Evolutionary conservation across 1,284 basidiomycete species (phyloP).

Genomic region (Gymnopus androsaceus): DNA sequence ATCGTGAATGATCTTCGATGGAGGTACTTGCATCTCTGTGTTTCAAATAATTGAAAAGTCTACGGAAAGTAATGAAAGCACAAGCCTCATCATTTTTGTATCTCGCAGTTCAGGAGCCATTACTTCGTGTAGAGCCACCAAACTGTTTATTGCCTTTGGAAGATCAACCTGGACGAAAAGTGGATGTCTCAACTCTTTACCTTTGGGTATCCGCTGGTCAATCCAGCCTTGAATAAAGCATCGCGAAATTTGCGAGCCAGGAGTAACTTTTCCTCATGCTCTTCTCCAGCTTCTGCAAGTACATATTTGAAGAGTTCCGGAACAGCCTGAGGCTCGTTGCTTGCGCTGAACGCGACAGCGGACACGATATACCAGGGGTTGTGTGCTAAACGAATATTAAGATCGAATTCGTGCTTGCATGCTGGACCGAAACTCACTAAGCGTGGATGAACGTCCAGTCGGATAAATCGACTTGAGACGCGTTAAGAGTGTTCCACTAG

Average conservation of each 20-base stretch:
- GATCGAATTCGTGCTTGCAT: background rate
- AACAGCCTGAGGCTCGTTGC: constrained; percentile 57
- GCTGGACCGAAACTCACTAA: background rate
- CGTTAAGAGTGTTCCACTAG: constrained; percentile 26
- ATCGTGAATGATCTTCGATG: constrained; percentile 9
- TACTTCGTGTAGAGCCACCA: constrained; percentile 40
- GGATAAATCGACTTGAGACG: constrained; percentile 36
- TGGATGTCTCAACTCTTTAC: constrained; percentile 32
- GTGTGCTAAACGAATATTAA: background rate
- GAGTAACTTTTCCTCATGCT: constrained; percentile 35
- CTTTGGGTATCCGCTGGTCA: constrained; percentile 55
- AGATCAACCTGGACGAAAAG: background rate
- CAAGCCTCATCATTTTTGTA: constrained; percentile 18
- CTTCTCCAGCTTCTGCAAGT: constrained; percentile 40
- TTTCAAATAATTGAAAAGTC: background rate
- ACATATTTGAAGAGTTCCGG: constrained; percentile 52
- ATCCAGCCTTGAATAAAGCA: constrained; percentile 56
- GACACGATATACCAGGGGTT: constrained; percentile 62
- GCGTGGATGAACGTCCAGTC: too few relatives aligned
- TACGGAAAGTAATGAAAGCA: background rate
- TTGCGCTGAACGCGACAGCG: constrained; percentile 54
- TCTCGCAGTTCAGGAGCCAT: constrained; percentile 45
- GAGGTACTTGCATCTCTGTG: constrained; percentile 10
- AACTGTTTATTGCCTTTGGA: constrained; percentile 47
- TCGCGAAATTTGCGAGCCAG: constrained; percentile 55